These are phyloP conservation scores for Nitzschia palea DNA, from an alignment of 108 stramenopile species.

Conservation along the genomic window DNA sequence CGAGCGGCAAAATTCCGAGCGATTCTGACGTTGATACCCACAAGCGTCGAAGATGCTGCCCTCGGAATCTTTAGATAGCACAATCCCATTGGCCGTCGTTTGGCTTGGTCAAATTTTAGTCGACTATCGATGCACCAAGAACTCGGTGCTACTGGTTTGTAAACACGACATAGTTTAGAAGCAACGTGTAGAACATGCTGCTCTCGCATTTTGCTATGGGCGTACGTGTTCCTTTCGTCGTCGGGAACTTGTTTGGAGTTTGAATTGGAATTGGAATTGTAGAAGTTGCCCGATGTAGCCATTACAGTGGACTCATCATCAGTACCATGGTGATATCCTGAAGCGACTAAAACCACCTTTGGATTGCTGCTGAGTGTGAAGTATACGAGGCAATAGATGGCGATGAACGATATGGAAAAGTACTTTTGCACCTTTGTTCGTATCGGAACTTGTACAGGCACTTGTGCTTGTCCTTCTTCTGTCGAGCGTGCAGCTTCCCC, in stretches of 20 bases:
- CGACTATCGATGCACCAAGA: constrained; percentile 23
- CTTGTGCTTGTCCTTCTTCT: no score
- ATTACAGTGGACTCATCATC: no score
- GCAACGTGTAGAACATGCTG: constrained; percentile 1
- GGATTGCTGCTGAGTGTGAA: constrained; percentile 13
- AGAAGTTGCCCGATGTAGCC: neutral
- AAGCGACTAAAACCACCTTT: neutral
- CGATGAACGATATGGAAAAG: neutral
- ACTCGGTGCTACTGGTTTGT: constrained; percentile 4
- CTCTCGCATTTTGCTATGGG: neutral
- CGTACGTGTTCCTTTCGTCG: no score
- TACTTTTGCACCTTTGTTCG: neutral
- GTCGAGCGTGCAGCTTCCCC: no score
- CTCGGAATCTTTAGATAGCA: constrained; percentile 32
- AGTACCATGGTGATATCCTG: neutral
- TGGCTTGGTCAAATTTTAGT: constrained; percentile 22
- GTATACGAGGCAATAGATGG: constrained; percentile 10
- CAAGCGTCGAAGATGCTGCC: constrained; percentile 13
- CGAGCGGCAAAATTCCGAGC: constrained; percentile 29
- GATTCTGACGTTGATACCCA: constrained; percentile 24
- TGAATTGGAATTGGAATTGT: neutral
- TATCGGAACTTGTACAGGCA: no score
- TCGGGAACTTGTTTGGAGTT: neutral
- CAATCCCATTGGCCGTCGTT: constrained; percentile 30
- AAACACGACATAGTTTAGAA: constrained; percentile 13